Conservation (phyloP, 768 basidiomycete species). For the Lactifluus rugatus region DNA sequence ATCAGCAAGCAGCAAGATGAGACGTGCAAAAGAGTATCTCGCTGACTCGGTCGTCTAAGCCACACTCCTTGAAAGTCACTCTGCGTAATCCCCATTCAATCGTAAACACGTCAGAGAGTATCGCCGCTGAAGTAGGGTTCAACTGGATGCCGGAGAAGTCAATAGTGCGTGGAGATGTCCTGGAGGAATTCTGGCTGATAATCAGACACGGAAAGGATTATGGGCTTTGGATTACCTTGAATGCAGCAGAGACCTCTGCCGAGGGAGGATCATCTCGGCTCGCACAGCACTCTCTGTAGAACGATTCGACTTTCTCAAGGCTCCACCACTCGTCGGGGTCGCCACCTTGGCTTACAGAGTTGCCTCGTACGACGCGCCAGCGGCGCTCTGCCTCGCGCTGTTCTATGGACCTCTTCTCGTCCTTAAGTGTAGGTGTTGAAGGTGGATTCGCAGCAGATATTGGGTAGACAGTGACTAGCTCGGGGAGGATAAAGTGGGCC, state of each 20-base stretch:
- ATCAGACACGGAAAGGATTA: not conserved
- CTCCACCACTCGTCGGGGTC: constrained; percentile 71
- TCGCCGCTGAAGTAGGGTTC: constrained; percentile 55
- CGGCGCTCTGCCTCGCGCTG: constrained; percentile 64
- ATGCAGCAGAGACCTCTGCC: constrained; percentile 51
- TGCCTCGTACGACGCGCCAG: constrained; percentile 52
- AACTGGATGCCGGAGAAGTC: constrained; percentile 78
- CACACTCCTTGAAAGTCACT: constrained; percentile 76
- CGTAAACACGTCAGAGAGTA: constrained; percentile 83
- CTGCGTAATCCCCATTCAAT: constrained; percentile 92
- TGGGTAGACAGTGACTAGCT: constrained; percentile 82
- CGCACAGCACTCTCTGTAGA: constrained; percentile 79
- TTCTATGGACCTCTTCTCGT: constrained; percentile 76
- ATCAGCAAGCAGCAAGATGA: constrained; percentile 1
- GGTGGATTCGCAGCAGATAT: constrained; percentile 82
- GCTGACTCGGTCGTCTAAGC: constrained; percentile 72
- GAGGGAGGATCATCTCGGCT: constrained; percentile 67
- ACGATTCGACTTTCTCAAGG: constrained; percentile 70
- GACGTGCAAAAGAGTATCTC: not conserved
- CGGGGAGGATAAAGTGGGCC: constrained; percentile 86
- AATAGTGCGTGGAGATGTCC: constrained; percentile 54
- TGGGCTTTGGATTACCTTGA: constrained; percentile 42
- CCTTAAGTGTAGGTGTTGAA: constrained; percentile 63
- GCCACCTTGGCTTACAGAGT: constrained; percentile 26
- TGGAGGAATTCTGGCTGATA: constrained; percentile 38